Base-by-base conservation (phyloP, 2,329 filamentous ascomycete species). In the Taxawa tesnikishii region DNA sequence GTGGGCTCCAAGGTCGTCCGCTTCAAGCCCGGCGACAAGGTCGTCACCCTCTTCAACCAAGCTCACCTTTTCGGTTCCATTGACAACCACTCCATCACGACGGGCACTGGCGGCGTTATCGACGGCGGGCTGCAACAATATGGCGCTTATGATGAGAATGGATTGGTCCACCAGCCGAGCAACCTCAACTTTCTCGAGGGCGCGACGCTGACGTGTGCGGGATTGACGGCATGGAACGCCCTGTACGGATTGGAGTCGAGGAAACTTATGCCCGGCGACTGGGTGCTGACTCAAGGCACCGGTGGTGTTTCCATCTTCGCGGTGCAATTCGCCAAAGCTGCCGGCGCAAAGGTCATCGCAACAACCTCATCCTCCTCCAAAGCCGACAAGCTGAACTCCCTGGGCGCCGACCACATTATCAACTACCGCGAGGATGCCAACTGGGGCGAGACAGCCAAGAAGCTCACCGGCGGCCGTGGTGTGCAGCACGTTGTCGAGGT, bases 41-140 rank as follows among this genome's bases (percentile, higher is more conserved):
- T 79, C 3, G 48, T 63, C 15, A 78, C 74, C 0, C 65, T 80
- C 42, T 81, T 81, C 62, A 73, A 70, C 48, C 68, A 73, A 47
- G 58, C 49, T 8, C 71, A 74, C 43, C 56, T 70, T 31, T 67
- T 57, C 15, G 69, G 67, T 26, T 56, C 57, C 2, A 50, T 72
- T 12, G 56, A 58, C 16, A 42, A 39, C 12, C 28, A 48, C 11
- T 48, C 51, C 17, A 39, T 63, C 4, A 33, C 38, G 1, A 73
- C 73, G 1, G 78, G 78, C 3, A 67, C 85, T 2, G 82, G 82
- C 33, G 80, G 79, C 29, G 63, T 63, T 8, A 34, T 79, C 1
- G 72, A 85, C 45, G 83, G 83, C 36, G 70, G 68, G 0, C 64
- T 88, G 15, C 70, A 79, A 27, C 63, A 79, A 43, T 75, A 79